These are phyloP conservation scores for Sporisorium graminicola DNA, from an alignment of 1,284 basidiomycete genomes.

Conservation along the genomic window DNA sequence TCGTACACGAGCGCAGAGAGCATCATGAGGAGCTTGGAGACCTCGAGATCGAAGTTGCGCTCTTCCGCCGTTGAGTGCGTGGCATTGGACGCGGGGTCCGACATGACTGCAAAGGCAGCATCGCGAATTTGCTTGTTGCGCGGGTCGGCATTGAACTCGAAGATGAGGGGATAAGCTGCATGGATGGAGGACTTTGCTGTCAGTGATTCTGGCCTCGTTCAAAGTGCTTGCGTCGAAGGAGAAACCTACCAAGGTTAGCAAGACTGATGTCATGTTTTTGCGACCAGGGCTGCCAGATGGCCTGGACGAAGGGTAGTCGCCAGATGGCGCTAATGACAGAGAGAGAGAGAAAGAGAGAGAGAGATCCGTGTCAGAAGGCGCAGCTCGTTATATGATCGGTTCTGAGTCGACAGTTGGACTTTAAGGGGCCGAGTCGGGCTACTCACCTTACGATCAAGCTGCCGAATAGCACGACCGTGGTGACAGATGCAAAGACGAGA, in stretches of 20 bases:
- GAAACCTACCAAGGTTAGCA: slow-evolving; percentile 31
- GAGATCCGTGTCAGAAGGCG: neutral
- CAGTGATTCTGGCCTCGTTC: neutral
- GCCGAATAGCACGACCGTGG: slow-evolving; percentile 25
- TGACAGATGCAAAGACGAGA: slow-evolving; percentile 24
- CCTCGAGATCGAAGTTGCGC: slow-evolving; percentile 57
- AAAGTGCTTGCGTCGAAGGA: no score
- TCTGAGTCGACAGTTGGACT: neutral
- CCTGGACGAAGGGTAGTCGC: slow-evolving; percentile 34
- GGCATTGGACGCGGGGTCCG: slow-evolving; percentile 24
- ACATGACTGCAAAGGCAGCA: slow-evolving; percentile 59
- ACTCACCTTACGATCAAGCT: slow-evolving; percentile 30
- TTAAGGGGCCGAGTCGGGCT: neutral
- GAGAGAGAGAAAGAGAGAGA: neutral
- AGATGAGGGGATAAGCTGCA: slow-evolving; percentile 69
- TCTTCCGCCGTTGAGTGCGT: slow-evolving; percentile 33
- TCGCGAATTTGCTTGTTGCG: slow-evolving; percentile 58
- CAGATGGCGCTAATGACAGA: slow-evolving; percentile 27
- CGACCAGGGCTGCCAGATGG: slow-evolving; percentile 22
- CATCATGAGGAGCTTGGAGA: slow-evolving; percentile 47
- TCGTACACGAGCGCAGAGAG: slow-evolving; percentile 49
- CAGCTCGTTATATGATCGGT: neutral
- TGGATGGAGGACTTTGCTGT: neutral
- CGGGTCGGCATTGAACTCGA: slow-evolving; percentile 52
- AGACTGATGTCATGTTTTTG: slow-evolving; percentile 26